These are phyloP conservation scores for Ricinus communis DNA, from an alignment of 345 rosid species.

Conservation along the genomic window DNA sequence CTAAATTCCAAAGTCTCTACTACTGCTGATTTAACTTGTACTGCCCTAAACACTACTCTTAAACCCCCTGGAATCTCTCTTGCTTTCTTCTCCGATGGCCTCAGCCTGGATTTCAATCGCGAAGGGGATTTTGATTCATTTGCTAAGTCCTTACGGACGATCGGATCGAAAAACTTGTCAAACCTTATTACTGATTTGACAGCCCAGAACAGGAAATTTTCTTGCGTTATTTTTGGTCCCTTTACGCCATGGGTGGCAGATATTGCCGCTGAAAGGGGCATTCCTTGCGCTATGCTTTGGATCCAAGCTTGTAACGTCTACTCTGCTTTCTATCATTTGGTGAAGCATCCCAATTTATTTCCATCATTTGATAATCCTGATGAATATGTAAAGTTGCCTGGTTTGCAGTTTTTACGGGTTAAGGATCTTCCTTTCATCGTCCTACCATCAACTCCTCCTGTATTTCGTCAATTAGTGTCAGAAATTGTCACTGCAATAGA, in stretches of 20 bases:
- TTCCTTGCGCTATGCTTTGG: conserved; percentile 60
- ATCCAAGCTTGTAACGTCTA: conserved; percentile 47
- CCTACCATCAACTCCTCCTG: conserved; percentile 23
- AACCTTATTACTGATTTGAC: conserved; percentile 29
- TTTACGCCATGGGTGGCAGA: conserved; percentile 54
- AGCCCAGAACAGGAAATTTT: conserved; percentile 7
- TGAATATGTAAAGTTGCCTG: conserved; percentile 36
- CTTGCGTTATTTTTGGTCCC: conserved; percentile 40
- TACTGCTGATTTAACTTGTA: neutral
- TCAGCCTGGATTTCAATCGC: conserved; percentile 43
- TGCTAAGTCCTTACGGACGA: conserved; percentile 22
- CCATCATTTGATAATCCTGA: conserved; percentile 30
- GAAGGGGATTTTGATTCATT: conserved; percentile 3
- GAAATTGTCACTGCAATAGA: conserved; percentile 30
- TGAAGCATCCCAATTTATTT: conserved; percentile 31
- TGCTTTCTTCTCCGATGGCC: conserved; percentile 48
- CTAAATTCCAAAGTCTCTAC: conserved; percentile 14
- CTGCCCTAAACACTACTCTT: neutral
- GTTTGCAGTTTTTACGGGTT: conserved; percentile 35
- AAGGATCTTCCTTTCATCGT: conserved; percentile 52
- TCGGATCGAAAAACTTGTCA: conserved; percentile 42
- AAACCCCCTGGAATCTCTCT: conserved; percentile 26
- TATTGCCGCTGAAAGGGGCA: conserved; percentile 38
- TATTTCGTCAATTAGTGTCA: conserved; percentile 8
- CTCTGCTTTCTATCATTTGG: conserved; percentile 46